Evolutionary conservation across 2,329 filamentous ascomycete species (phyloP).

Genomic region (Cytospora chrysosperma): DNA sequence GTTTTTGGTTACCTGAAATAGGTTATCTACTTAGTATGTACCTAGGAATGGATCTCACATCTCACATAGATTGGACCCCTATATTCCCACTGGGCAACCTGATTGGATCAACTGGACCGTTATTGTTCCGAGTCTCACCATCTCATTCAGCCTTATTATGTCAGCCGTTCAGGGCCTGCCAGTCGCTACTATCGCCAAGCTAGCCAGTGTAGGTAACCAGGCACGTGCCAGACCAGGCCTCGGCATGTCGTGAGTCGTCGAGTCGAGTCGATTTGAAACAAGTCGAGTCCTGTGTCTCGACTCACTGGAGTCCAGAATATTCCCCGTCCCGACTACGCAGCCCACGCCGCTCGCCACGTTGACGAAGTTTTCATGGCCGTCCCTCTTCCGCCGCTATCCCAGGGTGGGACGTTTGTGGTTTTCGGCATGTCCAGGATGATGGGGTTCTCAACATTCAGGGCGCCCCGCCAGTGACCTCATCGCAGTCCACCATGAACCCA

Average conservation of each 20-base stretch:
- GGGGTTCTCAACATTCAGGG: neutral
- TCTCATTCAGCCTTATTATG: neutral
- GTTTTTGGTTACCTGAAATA: too few species aligned
- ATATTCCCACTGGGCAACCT: neutral
- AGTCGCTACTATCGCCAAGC: too few species aligned
- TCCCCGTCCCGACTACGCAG: too few species aligned
- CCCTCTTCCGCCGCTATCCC: neutral
- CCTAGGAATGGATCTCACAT: too few species aligned
- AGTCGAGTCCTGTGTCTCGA: neutral
- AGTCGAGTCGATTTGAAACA: too few species aligned
- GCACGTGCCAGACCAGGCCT: neutral
- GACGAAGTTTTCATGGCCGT: neutral
- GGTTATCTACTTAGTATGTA: too few species aligned
- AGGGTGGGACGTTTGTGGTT: neutral
- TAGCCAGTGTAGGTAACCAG: too few species aligned
- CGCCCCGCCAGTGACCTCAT: constrained; percentile 13
- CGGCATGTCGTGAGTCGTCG: neutral
- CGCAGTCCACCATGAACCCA: constrained; percentile 10
- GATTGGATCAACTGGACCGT: neutral
- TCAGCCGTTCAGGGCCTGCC: neutral
- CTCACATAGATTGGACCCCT: too few species aligned
- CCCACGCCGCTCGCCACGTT: neutral
- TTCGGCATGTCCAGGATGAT: neutral
- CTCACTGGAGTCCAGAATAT: neutral
- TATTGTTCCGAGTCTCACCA: neutral